Evolutionary conservation across 768 basidiomycete genomes (phyloP), one percentile per base, ranked within the genome.

Genomic region (Panellus pusillus): DNA sequence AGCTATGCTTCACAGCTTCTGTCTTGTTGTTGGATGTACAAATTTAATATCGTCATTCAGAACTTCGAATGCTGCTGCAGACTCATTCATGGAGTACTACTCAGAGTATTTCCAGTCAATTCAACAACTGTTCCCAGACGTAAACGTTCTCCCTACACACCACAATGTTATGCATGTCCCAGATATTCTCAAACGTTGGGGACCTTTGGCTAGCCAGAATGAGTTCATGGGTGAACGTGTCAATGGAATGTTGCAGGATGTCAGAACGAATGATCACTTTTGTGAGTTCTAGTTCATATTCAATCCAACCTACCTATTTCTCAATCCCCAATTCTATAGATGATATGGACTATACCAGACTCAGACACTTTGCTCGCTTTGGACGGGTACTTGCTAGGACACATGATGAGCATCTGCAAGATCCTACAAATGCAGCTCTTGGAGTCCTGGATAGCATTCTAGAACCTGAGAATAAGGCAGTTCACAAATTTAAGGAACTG

Each of bases 141-240:
- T 28, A 12, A 3, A 9, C 6, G 24, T 44, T 13, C 35, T 20
- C 14, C 61, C 57, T 1, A 61, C 58, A 39, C 42, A 54, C 20
- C 57, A 61, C 20, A 58, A 42, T 49, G 52, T 53, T 1, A 49
- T 58, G 52, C 60, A 61, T 45, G 20, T n/a, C 24, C 29, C 5
- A 18, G 41, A 41, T 2, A 29, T 32, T 5, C 11, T 58, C 7
- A 55, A 47, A 47, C 39, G 32, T 48, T 58, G 56, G 60, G 60
- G 60, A 11, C 52, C 60, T 31, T n/a, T 56, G 12, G 15, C 57
- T n/a, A 9, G 15, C 4, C 31, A 55, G 11, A 58, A 49, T 55
- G 52, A 61, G 31, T 57, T 58, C 39, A 35, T 36, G 17, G 56
- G 57, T n/a, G 60, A 61, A 40, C 35, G 42, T 20, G 9, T 55